Percentiles rank a stretch among this genome's conserved stretches.
Conservation (phyloP, 768 basidiomycete genomes). For the Nidularia pulvinata region DNA sequence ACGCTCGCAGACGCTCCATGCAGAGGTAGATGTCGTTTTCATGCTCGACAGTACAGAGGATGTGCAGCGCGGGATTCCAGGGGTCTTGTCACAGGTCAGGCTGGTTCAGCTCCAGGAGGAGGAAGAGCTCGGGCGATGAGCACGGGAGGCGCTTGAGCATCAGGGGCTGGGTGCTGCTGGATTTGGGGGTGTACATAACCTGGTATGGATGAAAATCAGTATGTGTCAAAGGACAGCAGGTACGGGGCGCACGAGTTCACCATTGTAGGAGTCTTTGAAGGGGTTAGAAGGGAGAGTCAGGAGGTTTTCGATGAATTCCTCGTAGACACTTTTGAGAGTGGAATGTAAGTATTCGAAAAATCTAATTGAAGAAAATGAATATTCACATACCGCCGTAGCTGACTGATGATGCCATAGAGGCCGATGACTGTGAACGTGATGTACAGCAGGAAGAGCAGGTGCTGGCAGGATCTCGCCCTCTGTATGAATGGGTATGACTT, state of each 20-base stretch:
- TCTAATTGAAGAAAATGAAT: not conserved
- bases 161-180: constrained; percentile 15
- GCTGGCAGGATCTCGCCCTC: too few species aligned
- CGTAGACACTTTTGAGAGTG: not conserved
- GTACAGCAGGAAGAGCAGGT: not conserved
- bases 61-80: constrained; percentile 52
- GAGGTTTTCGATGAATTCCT: not conserved
- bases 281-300: not conserved
- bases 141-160: constrained; percentile 38
- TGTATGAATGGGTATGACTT: not conserved
- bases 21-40: constrained; percentile 38
- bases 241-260: not conserved
- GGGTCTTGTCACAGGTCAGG: constrained; percentile 44
- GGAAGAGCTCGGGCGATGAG: constrained; percentile 32
- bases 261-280: not conserved
- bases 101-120: constrained; percentile 43
- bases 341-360: not conserved
- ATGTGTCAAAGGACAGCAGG: constrained; percentile 4
- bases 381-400: not conserved
- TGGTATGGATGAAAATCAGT: constrained; percentile 20
- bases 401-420: not conserved
- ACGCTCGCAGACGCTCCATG: constrained; percentile 42
- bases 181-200: constrained; percentile 12
- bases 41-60: constrained; percentile 41
- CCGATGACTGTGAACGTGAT: not conserved